Percentiles rank a stretch among this genome's conserved stretches.
Evolutionary conservation across 306 rosid species (phyloP).

Genomic region (Leucaena leucocephala): DNA sequence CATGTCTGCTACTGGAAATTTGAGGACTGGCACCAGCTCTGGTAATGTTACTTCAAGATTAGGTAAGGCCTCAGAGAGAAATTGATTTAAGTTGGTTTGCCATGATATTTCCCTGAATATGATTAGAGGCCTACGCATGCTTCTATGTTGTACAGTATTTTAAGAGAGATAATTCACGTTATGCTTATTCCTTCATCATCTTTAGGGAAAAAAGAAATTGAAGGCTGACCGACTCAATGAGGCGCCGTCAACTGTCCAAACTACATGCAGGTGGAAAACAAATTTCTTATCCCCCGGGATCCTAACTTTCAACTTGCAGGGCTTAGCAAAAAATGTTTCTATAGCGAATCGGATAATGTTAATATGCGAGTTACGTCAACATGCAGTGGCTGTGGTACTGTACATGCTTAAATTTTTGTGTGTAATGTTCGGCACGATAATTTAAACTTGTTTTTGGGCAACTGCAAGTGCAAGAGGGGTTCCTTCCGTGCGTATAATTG

Average conservation of each 20-base stretch:
- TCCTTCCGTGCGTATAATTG: background rate
- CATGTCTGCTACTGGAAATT: conserved; percentile 88
- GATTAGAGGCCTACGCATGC: conserved; percentile 24
- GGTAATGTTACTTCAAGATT: conserved; percentile 58
- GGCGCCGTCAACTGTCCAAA: background rate
- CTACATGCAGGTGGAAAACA: background rate
- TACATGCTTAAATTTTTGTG: background rate
- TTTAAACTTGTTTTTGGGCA: background rate
- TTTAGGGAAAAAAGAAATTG: background rate
- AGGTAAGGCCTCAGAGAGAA: conserved; percentile 61
- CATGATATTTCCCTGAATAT: conserved; percentile 15
- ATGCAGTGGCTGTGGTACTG: background rate
- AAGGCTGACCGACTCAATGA: conserved; percentile 6
- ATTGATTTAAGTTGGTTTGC: conserved; percentile 35
- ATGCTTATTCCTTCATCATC: conserved; percentile 23
- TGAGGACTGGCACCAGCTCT: conserved; percentile 69
- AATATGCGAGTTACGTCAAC: conserved; percentile 14
- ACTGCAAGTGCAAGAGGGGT: background rate
- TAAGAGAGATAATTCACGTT: conserved; percentile 13
- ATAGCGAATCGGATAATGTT: conserved; percentile 8
- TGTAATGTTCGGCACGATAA: conserved; percentile 6
- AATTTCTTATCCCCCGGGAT: background rate
- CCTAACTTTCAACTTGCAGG: conserved; percentile 5
- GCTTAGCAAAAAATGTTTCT: background rate
- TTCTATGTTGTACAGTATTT: conserved; percentile 35